Base-by-base conservation (phyloP, 2,329 filamentous ascomycete genomes). In the Lachnellula occidentalis region DNA sequence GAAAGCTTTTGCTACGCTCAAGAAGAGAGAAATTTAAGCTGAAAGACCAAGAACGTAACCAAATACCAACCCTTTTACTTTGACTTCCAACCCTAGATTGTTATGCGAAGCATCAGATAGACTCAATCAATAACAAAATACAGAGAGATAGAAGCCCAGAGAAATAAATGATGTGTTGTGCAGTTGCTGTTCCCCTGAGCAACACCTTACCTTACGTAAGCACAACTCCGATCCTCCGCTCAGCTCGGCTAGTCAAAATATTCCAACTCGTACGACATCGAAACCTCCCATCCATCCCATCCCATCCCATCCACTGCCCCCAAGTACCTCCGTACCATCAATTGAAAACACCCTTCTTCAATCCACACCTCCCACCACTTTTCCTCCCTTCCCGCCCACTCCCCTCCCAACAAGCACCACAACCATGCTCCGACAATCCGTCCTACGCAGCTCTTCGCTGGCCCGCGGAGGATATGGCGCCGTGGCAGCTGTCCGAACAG, bases 391-490 rank as follows among this genome's bases (percentile, higher is more conserved):
- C n/a, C n/a, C n/a, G 11, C n/a, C n/a, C 34, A 37, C 2, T 3
- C 14, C 31, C 21, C 34, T 12, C 21, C 19, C 42, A 4, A 17
- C 37, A 45, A n/a, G 48, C 34, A 34, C 53, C 56, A 11, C 17
- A 27, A 57, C 12, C 21, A 61, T 62, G 60, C 50, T 62, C 27
- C 59, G 58, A 52, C 55, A 52, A 42, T 59, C 58, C 19, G 39
- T 61, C 50, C 45, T 54, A 27, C 59, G 59, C 11, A 27, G 27
- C 27, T 27, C 27, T 27, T 27, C 27, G 27, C 27, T 27, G 7
- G 7, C 7, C 8, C 27, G 27, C 27, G 7, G 27, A 22, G 22
- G 22, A 22, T 22, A 22, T 8, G 2, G 27, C 27, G 7, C 27
- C 8, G 27, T 2, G 9, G 36, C 36, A 39, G 36, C 36, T 2